Conservation (phyloP, 1,284 basidiomycete species). For the Polyporus tsugae region DNA sequence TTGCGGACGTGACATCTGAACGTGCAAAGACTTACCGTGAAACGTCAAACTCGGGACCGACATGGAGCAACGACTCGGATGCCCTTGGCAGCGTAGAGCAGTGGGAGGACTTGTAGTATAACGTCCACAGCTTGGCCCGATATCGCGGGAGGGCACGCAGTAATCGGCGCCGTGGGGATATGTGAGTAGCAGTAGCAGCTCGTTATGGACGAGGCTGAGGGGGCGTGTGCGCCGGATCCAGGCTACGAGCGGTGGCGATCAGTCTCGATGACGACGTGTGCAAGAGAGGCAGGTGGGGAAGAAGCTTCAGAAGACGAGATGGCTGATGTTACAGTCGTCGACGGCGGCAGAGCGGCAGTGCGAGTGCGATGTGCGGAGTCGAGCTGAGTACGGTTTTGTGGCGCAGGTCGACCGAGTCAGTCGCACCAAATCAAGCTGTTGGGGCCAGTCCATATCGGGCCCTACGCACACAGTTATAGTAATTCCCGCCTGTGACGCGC, state of each 20-base stretch:
- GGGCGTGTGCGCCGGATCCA: neutral
- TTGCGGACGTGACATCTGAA: neutral
- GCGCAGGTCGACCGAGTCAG: slow-evolving; percentile 7
- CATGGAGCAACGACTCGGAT: neutral
- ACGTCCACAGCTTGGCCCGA: neutral
- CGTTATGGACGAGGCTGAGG: neutral
- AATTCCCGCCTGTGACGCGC: slow-evolving; percentile 9
- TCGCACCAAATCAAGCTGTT: neutral
- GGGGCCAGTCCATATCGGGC: slow-evolving; percentile 1
- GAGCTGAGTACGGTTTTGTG: neutral
- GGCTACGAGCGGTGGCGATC: slow-evolving; percentile 1
- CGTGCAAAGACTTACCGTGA: neutral
- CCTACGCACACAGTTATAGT: neutral
- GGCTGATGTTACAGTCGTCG: neutral
- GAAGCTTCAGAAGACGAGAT: neutral
- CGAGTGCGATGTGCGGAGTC: neutral
- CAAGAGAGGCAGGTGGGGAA: neutral
- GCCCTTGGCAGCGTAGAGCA: neutral
- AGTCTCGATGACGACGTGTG: slow-evolving; percentile 15
- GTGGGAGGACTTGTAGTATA: neutral
- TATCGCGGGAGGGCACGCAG: neutral
- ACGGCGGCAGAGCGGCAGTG: slow-evolving; percentile 3
- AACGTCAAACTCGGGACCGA: neutral
- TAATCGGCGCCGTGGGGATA: neutral
- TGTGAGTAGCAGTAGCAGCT: neutral